phyloP scores from a whole-genome alignment of 2,329 filamentous ascomycete genomes.

The Thermothelomyces thermophilus region DNA sequence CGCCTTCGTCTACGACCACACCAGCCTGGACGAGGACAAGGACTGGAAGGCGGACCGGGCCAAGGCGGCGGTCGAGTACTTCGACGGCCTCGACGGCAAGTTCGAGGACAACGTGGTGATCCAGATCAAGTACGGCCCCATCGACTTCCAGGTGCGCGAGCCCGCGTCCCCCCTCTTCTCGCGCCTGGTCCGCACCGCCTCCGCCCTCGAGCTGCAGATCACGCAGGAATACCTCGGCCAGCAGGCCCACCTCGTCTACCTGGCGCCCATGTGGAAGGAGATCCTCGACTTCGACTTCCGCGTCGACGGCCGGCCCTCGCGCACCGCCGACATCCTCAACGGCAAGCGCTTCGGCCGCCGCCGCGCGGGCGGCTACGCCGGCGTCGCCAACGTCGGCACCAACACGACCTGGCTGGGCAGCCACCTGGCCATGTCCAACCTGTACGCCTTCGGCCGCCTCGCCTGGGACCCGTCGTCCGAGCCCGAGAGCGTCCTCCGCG shows the following conservation, averaged over 20 bases:
- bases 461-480: slow-evolving; percentile 56
- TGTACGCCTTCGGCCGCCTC: slow-evolving; percentile 62
- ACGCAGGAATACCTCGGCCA: slow-evolving; percentile 67
- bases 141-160: slow-evolving; percentile 68
- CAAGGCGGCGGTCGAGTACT: slow-evolving; percentile 63
- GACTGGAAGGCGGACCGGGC: slow-evolving; percentile 63
- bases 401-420: slow-evolving; percentile 64
- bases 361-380: slow-evolving; percentile 53
- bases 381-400: slow-evolving; percentile 60
- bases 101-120: slow-evolving; percentile 66
- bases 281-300: slow-evolving; percentile 62
- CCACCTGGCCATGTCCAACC: slow-evolving; percentile 63
- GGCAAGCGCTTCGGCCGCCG: slow-evolving; percentile 52
- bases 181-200: slow-evolving; percentile 37
- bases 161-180: slow-evolving; percentile 59
- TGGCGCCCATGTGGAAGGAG: slow-evolving; percentile 62
- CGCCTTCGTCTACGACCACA: slow-evolving; percentile 62
- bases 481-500: slow-evolving; percentile 46
- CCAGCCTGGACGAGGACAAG: slow-evolving; percentile 40
- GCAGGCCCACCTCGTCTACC: slow-evolving; percentile 61
- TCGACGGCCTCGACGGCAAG: slow-evolving; percentile 54
- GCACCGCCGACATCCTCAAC: slow-evolving; percentile 53
- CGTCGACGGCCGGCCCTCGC: slow-evolving; percentile 48
- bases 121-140: slow-evolving; percentile 68
- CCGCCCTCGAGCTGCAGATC: slow-evolving; percentile 59